Conservation (phyloP, 352 stramenopile species). For the Pythium dissotocum region DNA sequence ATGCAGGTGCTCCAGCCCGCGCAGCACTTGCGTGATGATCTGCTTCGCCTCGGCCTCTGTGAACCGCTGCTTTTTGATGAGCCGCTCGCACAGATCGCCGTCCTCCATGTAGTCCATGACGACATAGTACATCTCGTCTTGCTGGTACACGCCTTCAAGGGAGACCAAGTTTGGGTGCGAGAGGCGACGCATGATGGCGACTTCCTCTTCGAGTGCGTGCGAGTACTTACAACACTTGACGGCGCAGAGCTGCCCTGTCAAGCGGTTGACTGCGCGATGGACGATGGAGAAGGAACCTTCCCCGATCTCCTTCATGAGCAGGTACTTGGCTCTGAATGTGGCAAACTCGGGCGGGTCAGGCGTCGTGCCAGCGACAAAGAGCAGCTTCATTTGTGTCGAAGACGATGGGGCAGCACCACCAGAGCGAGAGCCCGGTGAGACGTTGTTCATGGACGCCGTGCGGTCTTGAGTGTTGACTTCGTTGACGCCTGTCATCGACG, state of each 20-base stretch:
- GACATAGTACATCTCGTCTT: slow-evolving; percentile 76
- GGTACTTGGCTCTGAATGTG: slow-evolving; percentile 62
- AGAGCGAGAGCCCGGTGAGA: not conserved
- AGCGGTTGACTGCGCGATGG: slow-evolving; percentile 67
- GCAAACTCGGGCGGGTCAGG: slow-evolving; percentile 47
- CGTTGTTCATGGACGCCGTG: slow-evolving; percentile 18
- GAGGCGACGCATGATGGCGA: slow-evolving; percentile 58
- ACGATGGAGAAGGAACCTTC: slow-evolving; percentile 87
- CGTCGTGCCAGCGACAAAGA: slow-evolving; percentile 30
- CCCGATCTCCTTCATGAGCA: slow-evolving; percentile 80
- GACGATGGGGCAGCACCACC: not conserved
- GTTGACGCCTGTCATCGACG: not conserved
- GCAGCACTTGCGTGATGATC: slow-evolving; percentile 64
- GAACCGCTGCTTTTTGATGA: slow-evolving; percentile 68
- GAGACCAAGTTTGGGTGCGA: slow-evolving; percentile 70
- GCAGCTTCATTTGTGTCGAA: slow-evolving; percentile 13
- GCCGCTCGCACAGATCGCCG: slow-evolving; percentile 71
- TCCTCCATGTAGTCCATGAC: slow-evolving; percentile 84
- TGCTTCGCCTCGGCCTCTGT: slow-evolving; percentile 49
- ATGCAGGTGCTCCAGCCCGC: slow-evolving; percentile 67
- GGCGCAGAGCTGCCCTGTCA: slow-evolving; percentile 60
- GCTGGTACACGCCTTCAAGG: slow-evolving; percentile 68
- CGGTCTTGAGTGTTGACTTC: slow-evolving; percentile 1
- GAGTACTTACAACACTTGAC: slow-evolving; percentile 82
- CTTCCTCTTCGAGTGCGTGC: slow-evolving; percentile 63